These are phyloP conservation scores for Thraustochytrium sp. DNA, from an alignment of 352 stramenopile species.

Conservation along the genomic window DNA sequence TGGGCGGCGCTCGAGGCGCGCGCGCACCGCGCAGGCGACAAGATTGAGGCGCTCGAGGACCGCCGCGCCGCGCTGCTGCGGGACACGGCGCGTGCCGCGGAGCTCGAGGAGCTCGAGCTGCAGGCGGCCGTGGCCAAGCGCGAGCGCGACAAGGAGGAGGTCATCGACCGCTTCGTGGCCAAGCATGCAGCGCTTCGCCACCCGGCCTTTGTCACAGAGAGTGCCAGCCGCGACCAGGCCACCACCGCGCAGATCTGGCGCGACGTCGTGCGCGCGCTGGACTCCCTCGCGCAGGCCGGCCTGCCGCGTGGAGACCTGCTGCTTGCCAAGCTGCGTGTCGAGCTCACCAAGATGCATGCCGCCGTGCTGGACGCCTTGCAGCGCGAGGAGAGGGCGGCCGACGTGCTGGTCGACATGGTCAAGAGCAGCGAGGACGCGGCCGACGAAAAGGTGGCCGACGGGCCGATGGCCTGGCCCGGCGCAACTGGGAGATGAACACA, in stretches of 20 bases:
- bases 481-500: background rate
- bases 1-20: background rate
- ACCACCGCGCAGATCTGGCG: background rate
- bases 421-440: background rate
- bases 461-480: too few species aligned
- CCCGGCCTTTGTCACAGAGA: background rate
- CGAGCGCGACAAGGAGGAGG: slow-evolving; percentile 3
- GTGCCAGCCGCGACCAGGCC: background rate
- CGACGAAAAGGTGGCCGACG: too few species aligned
- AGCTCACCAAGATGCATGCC: background rate
- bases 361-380: background rate
- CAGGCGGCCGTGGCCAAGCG: background rate
- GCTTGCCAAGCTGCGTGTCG: slow-evolving; percentile 6
- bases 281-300: background rate
- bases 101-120: background rate
- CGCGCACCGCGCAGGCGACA: background rate
- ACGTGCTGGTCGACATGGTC: slow-evolving; percentile 3
- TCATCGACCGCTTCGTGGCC: slow-evolving; percentile 19
- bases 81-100: background rate
- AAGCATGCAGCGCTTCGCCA: slow-evolving; percentile 4
- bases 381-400: slow-evolving; percentile 7
- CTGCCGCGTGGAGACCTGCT: background rate
- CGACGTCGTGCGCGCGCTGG: background rate
- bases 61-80: background rate
- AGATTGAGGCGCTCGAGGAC: background rate